A percentile compares a stretch with the other conserved stretches of the same genome.
phyloP scores from a whole-genome alignment of 331 rosid genomes.

The Malus hybrid region DNA sequence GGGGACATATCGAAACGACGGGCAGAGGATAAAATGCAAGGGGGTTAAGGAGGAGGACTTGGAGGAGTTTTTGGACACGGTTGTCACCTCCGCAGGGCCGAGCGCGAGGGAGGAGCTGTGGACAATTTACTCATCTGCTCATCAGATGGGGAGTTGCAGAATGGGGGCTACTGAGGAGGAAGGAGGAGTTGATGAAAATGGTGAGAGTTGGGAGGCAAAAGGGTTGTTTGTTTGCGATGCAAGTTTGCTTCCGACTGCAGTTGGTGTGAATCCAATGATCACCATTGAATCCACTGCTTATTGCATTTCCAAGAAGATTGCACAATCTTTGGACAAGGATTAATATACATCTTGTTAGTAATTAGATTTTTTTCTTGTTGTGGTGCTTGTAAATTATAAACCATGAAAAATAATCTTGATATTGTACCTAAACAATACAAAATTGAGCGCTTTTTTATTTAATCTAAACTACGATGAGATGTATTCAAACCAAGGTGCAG shows the following conservation, averaged over 20 bases:
- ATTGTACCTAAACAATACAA: too few species aligned
- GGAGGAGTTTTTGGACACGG: slow-evolving; percentile 66
- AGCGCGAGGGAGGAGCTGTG: slow-evolving; percentile 46
- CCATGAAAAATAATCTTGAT: neutral
- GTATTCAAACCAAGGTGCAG: too few species aligned
- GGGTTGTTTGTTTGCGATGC: slow-evolving; percentile 81
- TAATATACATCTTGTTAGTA: neutral
- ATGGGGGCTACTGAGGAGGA: slow-evolving; percentile 55
- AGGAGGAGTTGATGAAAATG: slow-evolving; percentile 74
- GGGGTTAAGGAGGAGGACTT: slow-evolving; percentile 52
- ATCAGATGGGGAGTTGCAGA: slow-evolving; percentile 75
- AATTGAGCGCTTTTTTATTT: too few species aligned
- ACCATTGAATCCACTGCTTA: slow-evolving; percentile 81
- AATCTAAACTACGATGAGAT: too few species aligned
- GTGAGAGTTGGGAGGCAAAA: slow-evolving; percentile 88
- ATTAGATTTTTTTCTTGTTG: neutral
- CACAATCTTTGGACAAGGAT: slow-evolving; percentile 34
- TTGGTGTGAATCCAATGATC: slow-evolving; percentile 92
- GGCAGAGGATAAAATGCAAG: slow-evolving; percentile 57
- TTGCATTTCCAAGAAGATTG: slow-evolving; percentile 67
- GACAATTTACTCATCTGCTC: slow-evolving; percentile 52
- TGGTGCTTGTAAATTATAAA: neutral
- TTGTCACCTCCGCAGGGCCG: slow-evolving; percentile 51
- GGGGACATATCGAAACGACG: slow-evolving; percentile 83
- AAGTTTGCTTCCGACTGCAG: slow-evolving; percentile 72